These are phyloP conservation scores for Rhodotorula paludigena DNA, from an alignment of 768 basidiomycete species.

Conservation along the genomic window DNA sequence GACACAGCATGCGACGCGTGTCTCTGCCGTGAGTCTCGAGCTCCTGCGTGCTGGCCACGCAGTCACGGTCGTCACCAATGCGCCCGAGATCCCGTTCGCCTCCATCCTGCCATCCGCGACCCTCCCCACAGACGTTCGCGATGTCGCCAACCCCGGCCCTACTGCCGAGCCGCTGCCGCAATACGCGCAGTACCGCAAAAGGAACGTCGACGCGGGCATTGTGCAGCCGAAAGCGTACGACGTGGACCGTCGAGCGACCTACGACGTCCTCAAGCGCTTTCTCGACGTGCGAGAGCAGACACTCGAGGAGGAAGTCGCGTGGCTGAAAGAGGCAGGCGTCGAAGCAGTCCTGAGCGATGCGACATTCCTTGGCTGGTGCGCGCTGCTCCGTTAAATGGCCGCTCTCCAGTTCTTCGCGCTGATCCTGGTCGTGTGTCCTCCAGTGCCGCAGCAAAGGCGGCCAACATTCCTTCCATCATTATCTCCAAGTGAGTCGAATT, in stretches of 20 bases:
- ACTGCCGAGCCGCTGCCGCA: background rate
- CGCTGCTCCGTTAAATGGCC: no score
- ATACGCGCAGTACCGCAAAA: constrained; percentile 65
- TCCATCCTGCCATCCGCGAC: constrained; percentile 54
- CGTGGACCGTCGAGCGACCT: constrained; percentile 67
- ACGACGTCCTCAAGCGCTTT: constrained; percentile 60
- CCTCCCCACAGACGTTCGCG: constrained; percentile 1
- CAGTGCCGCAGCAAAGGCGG: constrained; percentile 59
- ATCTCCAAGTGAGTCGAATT: constrained; percentile 57
- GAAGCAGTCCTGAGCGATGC: constrained; percentile 69
- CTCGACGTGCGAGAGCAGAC: constrained; percentile 56
- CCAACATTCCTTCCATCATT: constrained; percentile 64
- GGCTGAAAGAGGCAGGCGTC: constrained; percentile 56
- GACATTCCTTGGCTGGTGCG: constrained; percentile 71
- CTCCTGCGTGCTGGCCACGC: constrained; percentile 54
- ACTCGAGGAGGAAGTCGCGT: constrained; percentile 56
- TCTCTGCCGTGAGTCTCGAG: constrained; percentile 65
- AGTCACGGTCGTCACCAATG: constrained; percentile 67
- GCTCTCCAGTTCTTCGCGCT: no score
- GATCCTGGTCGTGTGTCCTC: no score
- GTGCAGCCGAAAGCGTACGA: constrained; percentile 74
- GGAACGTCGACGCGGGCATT: constrained; percentile 72
- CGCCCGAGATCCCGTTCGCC: constrained; percentile 65
- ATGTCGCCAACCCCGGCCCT: background rate
- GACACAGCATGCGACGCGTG: constrained; percentile 70